Evolutionary conservation across 768 basidiomycete genomes (phyloP).

Genomic region (Termitomyces sp.): DNA sequence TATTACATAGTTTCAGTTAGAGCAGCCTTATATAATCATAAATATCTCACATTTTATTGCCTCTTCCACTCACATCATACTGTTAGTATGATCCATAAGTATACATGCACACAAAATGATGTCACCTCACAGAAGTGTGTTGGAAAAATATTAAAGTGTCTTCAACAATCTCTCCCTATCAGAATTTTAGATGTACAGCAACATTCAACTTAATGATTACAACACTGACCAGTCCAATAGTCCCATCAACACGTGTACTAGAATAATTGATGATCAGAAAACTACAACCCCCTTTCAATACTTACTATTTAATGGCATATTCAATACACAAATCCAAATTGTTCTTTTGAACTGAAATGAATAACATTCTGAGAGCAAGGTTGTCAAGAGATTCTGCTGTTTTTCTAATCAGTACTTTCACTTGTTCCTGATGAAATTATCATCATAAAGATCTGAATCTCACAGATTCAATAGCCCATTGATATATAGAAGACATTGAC

Average conservation of each 20-base stretch:
- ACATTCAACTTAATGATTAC: neutral
- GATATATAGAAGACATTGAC: neutral
- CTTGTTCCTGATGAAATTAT: neutral
- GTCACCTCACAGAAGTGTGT: neutral
- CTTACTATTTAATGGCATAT: neutral
- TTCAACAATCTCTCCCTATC: neutral
- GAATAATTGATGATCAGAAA: neutral
- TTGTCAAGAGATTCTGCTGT: neutral
- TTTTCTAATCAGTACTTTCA: neutral
- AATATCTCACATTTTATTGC: neutral
- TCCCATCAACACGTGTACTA: neutral
- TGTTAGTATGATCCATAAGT: neutral
- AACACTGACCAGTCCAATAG: neutral
- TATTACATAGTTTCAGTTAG: too few relatives aligned
- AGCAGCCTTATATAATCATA: neutral
- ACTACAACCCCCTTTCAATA: too few relatives aligned
- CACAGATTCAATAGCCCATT: neutral
- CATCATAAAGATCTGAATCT: neutral
- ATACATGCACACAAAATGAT: neutral
- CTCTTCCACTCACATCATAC: neutral
- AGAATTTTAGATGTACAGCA: neutral
- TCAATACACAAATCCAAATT: conserved; percentile 1
- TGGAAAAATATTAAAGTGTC: neutral
- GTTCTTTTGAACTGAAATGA: neutral
- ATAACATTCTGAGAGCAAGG: neutral